These are phyloP conservation scores for Mucor saturninus DNA, from an alignment of 371 early-diverging fungal genomes.

Conservation along the genomic window DNA sequence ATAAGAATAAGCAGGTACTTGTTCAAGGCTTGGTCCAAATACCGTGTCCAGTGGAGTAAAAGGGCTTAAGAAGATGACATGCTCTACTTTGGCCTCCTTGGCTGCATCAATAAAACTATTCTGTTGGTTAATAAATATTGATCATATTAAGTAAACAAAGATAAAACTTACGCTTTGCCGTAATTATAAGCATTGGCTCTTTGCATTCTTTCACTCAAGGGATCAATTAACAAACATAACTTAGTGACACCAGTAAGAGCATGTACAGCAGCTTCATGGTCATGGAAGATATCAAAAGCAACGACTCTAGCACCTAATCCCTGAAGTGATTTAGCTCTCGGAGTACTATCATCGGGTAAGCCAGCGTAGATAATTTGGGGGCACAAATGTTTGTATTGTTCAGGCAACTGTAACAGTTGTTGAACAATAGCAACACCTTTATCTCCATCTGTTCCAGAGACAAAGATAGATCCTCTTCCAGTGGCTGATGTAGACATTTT, in stretches of 20 bases:
- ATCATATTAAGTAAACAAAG: background rate
- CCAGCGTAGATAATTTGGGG: conserved; percentile 48
- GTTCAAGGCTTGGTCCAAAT: conserved; percentile 33
- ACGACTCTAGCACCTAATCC: conserved; percentile 42
- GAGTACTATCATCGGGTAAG: conserved; percentile 44
- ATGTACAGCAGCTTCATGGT: conserved; percentile 37
- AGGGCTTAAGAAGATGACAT: conserved; percentile 53
- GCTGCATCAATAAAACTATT: conserved; percentile 54
- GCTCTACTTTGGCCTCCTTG: conserved; percentile 47
- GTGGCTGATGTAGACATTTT: conserved; percentile 7
- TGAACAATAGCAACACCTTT: conserved; percentile 53
- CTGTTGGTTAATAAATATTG: background rate
- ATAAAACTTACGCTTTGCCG: conserved; percentile 46
- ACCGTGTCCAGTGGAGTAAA: conserved; percentile 45
- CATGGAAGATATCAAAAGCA: conserved; percentile 47
- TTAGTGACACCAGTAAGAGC: conserved; percentile 49
- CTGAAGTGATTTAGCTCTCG: conserved; percentile 37
- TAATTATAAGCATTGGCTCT: conserved; percentile 46
- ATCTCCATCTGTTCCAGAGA: conserved; percentile 54
- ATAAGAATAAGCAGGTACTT: conserved; percentile 30
- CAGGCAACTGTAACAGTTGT: conserved; percentile 45
- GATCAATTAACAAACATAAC: conserved; percentile 50
- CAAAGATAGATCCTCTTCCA: conserved; percentile 54
- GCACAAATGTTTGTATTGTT: conserved; percentile 40
- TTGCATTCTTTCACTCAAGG: conserved; percentile 50